A percentile compares a stretch with the other conserved stretches of the same genome.
phyloP scores from a whole-genome alignment of 2,329 filamentous ascomycete species.

The Periglandula ipomoeae region DNA sequence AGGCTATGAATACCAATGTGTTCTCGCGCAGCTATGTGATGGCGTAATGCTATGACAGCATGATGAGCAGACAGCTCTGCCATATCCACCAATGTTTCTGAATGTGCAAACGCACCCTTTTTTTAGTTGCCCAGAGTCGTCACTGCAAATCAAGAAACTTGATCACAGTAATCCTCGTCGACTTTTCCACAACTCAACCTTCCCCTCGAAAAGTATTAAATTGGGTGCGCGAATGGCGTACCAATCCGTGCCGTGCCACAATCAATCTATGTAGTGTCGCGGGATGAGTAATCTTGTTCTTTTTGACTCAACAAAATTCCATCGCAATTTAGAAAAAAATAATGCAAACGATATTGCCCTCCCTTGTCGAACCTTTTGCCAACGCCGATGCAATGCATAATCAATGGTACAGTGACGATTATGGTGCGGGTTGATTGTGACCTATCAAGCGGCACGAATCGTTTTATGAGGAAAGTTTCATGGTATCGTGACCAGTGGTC shows the following conservation, averaged over 20 bases:
- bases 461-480: constrained; percentile 25
- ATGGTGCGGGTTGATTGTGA: constrained; percentile 12
- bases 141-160: not conserved
- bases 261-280: constrained; percentile 33
- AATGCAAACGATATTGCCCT: constrained; percentile 19
- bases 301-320: constrained; percentile 25
- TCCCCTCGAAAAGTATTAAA: constrained; percentile 22
- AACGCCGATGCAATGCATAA: constrained; percentile 53
- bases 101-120: not conserved
- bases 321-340: constrained; percentile 11
- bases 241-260: constrained; percentile 14
- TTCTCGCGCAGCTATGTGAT: not conserved
- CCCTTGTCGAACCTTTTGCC: constrained; percentile 23
- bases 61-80: not conserved
- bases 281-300: constrained; percentile 27
- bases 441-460: constrained; percentile 14
- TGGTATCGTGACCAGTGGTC: constrained; percentile 38
- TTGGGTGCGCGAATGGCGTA: constrained; percentile 10
- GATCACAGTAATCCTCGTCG: constrained; percentile 1
- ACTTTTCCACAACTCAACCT: constrained; percentile 14
- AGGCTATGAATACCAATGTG: not conserved
- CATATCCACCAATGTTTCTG: not conserved
- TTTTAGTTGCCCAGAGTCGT: not conserved
- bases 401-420: constrained; percentile 29
- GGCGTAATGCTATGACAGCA: not conserved